These are phyloP conservation scores for Monosporascus ibericus DNA, from an alignment of 2,329 filamentous ascomycete species.

Conservation along the genomic window DNA sequence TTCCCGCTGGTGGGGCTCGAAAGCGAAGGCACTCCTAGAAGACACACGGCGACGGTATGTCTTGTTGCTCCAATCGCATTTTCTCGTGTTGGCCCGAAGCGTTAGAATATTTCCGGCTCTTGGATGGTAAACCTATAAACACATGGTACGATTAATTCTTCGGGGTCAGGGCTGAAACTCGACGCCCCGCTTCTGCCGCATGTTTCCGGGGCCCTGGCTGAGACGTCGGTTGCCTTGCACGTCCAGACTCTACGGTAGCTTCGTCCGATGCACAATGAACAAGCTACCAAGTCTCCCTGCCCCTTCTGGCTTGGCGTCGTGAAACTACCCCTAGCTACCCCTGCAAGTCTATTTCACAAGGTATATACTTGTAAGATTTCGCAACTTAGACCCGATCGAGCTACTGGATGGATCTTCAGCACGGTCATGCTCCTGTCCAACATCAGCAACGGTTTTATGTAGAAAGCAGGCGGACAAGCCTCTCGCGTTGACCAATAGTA, in stretches of 20 bases:
- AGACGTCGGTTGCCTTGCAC: background rate
- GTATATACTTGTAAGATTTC: too few relatives aligned
- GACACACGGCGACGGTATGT: too few relatives aligned
- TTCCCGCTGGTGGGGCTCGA: too few relatives aligned
- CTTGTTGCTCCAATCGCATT: too few relatives aligned
- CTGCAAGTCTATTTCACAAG: background rate
- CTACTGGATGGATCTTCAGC: background rate
- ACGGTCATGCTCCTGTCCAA: background rate
- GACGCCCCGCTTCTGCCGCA: background rate
- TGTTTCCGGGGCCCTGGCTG: background rate
- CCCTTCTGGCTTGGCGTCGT: background rate
- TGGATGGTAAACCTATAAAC: too few relatives aligned
- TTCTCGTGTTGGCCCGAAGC: too few relatives aligned
- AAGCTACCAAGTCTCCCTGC: background rate
- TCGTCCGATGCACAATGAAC: background rate
- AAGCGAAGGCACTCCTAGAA: too few relatives aligned
- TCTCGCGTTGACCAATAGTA: background rate
- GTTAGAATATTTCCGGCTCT: too few relatives aligned
- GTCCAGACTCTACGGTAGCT: too few relatives aligned
- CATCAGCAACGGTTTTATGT: background rate
- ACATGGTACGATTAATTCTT: background rate
- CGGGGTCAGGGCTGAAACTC: background rate
- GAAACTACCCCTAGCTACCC: background rate
- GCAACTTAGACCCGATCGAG: background rate
- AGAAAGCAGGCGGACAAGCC: background rate